phyloP scores from a whole-genome alignment of 768 basidiomycete genomes.

The Auricularia auricula-judae region DNA sequence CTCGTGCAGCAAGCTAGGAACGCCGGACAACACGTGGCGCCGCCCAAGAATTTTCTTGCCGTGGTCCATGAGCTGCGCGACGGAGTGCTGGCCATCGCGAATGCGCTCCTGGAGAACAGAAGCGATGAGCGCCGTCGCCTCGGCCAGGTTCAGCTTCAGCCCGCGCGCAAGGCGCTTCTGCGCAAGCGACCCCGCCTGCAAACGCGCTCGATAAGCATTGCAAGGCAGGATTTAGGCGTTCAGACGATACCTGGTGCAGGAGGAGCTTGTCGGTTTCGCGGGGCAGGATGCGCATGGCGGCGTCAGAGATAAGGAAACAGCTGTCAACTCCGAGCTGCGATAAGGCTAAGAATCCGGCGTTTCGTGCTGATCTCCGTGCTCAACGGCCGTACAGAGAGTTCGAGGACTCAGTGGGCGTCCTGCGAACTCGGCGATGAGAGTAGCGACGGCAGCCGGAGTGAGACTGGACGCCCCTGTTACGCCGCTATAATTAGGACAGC shows the following conservation, averaged over 20 bases:
- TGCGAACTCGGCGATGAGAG: too few species aligned
- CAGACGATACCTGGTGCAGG: conserved; percentile 44
- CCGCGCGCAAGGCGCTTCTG: conserved; percentile 96
- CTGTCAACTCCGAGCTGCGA: too few species aligned
- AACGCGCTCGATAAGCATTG: conserved; percentile 2
- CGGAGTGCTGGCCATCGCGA: conserved; percentile 78
- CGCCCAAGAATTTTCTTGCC: conserved; percentile 84
- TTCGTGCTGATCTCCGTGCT: too few species aligned
- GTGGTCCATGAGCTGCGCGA: conserved; percentile 86
- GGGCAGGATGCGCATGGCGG: conserved; percentile 56
- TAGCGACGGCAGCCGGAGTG: too few species aligned
- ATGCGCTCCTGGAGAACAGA: conserved; percentile 90
- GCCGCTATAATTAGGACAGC: too few species aligned
- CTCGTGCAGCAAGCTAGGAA: conserved; percentile 64
- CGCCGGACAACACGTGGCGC: conserved; percentile 78
- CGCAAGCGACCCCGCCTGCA: conserved; percentile 74
- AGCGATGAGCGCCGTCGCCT: conserved; percentile 83
- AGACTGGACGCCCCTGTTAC: too few species aligned
- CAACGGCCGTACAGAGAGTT: too few species aligned
- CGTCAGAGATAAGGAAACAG: too few species aligned
- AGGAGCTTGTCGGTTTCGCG: conserved; percentile 67
- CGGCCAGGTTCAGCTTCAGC: conserved; percentile 72
- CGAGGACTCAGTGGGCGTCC: too few species aligned
- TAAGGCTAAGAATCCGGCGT: too few species aligned
- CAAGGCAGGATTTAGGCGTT: not conserved